Base-by-base conservation (phyloP, 129 eudicot genomes). In the Centella asiatica region DNA sequence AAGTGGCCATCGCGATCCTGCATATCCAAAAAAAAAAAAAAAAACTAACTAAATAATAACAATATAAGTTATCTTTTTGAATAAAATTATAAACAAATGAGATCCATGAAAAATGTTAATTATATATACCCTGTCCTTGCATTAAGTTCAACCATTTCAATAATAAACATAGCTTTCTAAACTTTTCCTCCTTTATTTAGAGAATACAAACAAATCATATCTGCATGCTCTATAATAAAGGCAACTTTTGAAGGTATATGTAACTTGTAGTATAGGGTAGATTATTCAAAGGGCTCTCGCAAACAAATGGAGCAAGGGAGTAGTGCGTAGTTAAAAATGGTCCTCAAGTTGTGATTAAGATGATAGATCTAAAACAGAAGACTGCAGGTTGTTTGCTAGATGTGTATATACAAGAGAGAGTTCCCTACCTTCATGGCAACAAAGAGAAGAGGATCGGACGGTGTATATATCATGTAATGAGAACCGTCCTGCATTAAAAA, bases 381-480 rank as follows among this genome's bases (percentile, higher is more conserved):
- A 20, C n/a, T 22, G 49, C 61, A 52, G 17, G 37, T 53, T 44
- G 40, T 37, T 3, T 33, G 50, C 28, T 3, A 44, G 61, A 62
- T 10, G 62, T 10, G 3, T n/a, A 42, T 14, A 42, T 6, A 6
- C 7, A 40, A 42, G 29, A 49, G 32, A 1, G 26, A 19, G 10
- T 31, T 19, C 42, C 69, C 57, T 81, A 92, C 98, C 95, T 87
- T 87, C 24, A 76, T 83, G 31, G 90, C 95, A 67, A 92, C 96
- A 80, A 84, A 84, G 60, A 92, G 74, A 61, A 92, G 96, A 44
- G 98, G 98, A 57, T 92, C 94, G 4, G 95, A 76, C 20, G 98
- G 96, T 31, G 98, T 92, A 76, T 87, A 92, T 57, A 92, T 82
- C 90, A 92, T 84, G 84, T 92, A 92, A 77, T 92, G 95, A 62